Conservation (phyloP, 805 yeast species). For the Candida orba region DNA sequence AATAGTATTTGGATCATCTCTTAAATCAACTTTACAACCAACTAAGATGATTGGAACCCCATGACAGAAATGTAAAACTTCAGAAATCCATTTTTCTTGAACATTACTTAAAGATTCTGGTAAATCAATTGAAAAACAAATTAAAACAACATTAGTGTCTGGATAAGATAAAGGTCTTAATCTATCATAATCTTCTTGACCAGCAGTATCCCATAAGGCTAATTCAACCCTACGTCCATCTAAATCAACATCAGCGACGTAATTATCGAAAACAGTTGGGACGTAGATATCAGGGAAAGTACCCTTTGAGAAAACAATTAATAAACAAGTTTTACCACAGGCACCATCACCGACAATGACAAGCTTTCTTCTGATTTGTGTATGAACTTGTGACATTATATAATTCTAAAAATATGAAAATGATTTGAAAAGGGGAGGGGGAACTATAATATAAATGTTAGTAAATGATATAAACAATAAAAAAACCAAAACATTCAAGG, state of each 20-base stretch:
- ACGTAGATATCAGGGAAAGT: conserved; percentile 92
- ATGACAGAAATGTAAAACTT: conserved; percentile 88
- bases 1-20: conserved; percentile 72
- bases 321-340: conserved; percentile 90
- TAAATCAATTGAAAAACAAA: conserved; percentile 84
- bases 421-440: too few species aligned
- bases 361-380: conserved; percentile 58
- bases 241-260: conserved; percentile 92
- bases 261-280: conserved; percentile 95
- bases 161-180: conserved; percentile 88
- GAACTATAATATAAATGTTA: too few species aligned
- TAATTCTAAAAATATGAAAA: neutral
- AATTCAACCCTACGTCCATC: conserved; percentile 89
- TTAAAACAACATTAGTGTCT: conserved; percentile 84
- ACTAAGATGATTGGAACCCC: conserved; percentile 89
- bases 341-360: conserved; percentile 98
- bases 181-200: conserved; percentile 96
- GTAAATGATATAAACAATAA: neutral
- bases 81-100: conserved; percentile 93
- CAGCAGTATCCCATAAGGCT: conserved; percentile 98
- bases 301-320: conserved; percentile 81
- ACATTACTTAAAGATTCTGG: conserved; percentile 92
- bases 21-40: conserved; percentile 86
- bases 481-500: neutral
- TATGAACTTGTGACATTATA: conserved; percentile 22